Evolutionary conservation across 495 filamentous ascomycete genomes (phyloP).

Genomic region (Darksidea phi): DNA sequence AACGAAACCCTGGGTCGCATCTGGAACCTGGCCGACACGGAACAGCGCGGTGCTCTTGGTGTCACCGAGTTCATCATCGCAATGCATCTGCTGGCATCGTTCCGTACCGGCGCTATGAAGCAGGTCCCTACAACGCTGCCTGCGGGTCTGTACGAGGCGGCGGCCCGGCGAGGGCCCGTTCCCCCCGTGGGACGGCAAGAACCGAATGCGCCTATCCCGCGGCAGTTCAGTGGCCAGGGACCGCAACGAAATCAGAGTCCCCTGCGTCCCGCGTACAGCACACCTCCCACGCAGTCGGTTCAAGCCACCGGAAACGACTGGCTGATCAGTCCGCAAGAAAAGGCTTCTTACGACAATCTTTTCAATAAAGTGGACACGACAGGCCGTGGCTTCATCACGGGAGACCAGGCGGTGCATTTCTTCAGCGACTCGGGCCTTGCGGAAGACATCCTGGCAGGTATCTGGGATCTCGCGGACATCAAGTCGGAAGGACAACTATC

Average conservation of each 20-base stretch:
- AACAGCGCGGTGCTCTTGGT: slow-evolving; percentile 85
- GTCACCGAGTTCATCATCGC: slow-evolving; percentile 94
- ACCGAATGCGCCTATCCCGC: slow-evolving; percentile 54
- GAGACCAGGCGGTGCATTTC: slow-evolving; percentile 92
- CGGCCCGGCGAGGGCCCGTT: slow-evolving; percentile 63
- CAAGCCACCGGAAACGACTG: slow-evolving; percentile 72
- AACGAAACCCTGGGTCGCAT: slow-evolving; percentile 89
- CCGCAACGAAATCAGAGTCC: slow-evolving; percentile 68
- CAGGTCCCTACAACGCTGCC: slow-evolving; percentile 80
- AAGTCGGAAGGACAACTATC: slow-evolving; percentile 81
- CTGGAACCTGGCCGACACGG: slow-evolving; percentile 90
- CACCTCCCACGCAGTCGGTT: slow-evolving; percentile 51
- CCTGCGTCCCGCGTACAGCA: slow-evolving; percentile 58
- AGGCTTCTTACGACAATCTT: slow-evolving; percentile 78
- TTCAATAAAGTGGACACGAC: slow-evolving; percentile 78
- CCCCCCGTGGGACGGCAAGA: slow-evolving; percentile 41
- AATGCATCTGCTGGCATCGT: slow-evolving; percentile 93
- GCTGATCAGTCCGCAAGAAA: slow-evolving; percentile 79
- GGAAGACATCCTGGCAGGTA: slow-evolving; percentile 87
- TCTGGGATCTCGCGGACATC: slow-evolving; percentile 97
- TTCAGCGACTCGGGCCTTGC: slow-evolving; percentile 87
- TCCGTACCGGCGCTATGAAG: slow-evolving; percentile 76
- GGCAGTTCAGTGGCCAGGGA: slow-evolving; percentile 68
- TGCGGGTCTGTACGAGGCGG: slow-evolving; percentile 86
- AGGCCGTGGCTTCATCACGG: slow-evolving; percentile 78